Percentiles rank a stretch among this genome's conserved stretches.
phyloP scores from a whole-genome alignment of 2,329 filamentous ascomycete genomes.

The Verticillium longisporum region DNA sequence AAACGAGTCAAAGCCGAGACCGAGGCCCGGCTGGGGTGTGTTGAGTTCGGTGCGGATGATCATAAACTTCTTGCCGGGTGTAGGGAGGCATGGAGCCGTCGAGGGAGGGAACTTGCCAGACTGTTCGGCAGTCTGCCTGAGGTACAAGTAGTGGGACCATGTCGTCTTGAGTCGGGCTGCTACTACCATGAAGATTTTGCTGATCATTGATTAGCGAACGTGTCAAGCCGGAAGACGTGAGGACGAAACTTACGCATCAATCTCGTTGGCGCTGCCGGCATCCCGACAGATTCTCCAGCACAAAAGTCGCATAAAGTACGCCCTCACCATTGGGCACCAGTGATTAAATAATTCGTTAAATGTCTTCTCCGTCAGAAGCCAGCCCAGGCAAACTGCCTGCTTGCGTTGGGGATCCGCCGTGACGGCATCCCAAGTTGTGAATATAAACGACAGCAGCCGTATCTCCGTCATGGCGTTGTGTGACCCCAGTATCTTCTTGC shows the following conservation, averaged over 20 bases:
- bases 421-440: constrained; percentile 70
- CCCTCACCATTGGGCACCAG: constrained; percentile 92
- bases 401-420: constrained; percentile 61
- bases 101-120: constrained; percentile 54
- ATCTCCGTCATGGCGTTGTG: constrained; percentile 89
- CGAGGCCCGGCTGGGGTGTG: constrained; percentile 37
- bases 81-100: constrained; percentile 75
- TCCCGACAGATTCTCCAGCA: constrained; percentile 85
- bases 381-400: constrained; percentile 61
- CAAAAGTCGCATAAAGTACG: constrained; percentile 84
- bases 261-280: constrained; percentile 55
- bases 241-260: constrained; percentile 56
- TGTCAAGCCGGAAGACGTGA: neutral
- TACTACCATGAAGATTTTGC: constrained; percentile 62
- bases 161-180: constrained; percentile 61
- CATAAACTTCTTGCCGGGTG: constrained; percentile 77
- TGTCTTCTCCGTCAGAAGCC: constrained; percentile 66
- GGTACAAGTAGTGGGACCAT: constrained; percentile 75
- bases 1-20: constrained; percentile 43
- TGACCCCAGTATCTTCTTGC: constrained; percentile 69
- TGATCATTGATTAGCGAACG: constrained; percentile 24
- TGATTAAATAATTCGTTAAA: constrained; percentile 85
- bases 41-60: constrained; percentile 75
- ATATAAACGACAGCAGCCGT: constrained; percentile 75
- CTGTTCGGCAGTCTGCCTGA: constrained; percentile 59